A percentile compares a stretch with the other conserved stretches of the same genome.
Conservation (phyloP, 805 yeast species). For the Yamadazyma nakazawae region DNA sequence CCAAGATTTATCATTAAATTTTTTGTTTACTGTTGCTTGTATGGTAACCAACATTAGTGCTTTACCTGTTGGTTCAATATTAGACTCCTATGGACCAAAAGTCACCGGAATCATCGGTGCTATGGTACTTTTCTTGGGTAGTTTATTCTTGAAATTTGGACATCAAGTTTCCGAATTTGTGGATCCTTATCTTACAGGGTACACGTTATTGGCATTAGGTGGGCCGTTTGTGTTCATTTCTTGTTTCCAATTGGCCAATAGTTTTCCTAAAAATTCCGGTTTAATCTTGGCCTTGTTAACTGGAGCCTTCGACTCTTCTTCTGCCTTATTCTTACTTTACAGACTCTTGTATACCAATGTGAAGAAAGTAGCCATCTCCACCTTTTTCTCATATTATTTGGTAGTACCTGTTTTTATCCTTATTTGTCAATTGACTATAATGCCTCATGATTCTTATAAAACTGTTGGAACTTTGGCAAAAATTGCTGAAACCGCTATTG, state of each 20-base stretch:
- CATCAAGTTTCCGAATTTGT: slow-evolving; percentile 19
- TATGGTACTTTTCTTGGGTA: slow-evolving; percentile 52
- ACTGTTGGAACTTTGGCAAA: slow-evolving; percentile 66
- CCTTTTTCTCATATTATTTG: slow-evolving; percentile 65
- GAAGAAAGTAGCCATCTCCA: slow-evolving; percentile 41
- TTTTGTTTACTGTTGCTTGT: slow-evolving; percentile 82
- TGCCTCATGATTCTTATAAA: slow-evolving; percentile 78
- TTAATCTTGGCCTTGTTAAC: slow-evolving; percentile 76
- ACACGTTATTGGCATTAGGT: slow-evolving; percentile 74
- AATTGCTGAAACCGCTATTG: slow-evolving; percentile 68
- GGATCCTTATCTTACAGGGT: slow-evolving; percentile 76
- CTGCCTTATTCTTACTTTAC: slow-evolving; percentile 81
- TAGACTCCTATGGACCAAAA: slow-evolving; percentile 80
- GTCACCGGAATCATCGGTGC: slow-evolving; percentile 76
- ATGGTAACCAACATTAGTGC: slow-evolving; percentile 83
- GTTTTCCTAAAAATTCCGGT: slow-evolving; percentile 81
- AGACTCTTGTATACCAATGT: slow-evolving; percentile 56
- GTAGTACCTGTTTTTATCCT: slow-evolving; percentile 77
- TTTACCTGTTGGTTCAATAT: slow-evolving; percentile 72
- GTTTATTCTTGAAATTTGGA: slow-evolving; percentile 45
- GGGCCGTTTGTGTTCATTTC: slow-evolving; percentile 94
- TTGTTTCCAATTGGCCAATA: slow-evolving; percentile 81
- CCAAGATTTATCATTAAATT: slow-evolving; percentile 82
- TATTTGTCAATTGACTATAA: slow-evolving; percentile 66
- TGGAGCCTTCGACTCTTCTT: slow-evolving; percentile 91